Evolutionary conservation across 1,284 basidiomycete species (phyloP), one percentile per base, ranked within the genome.

Genomic region (Ceratobasidium sp.): DNA sequence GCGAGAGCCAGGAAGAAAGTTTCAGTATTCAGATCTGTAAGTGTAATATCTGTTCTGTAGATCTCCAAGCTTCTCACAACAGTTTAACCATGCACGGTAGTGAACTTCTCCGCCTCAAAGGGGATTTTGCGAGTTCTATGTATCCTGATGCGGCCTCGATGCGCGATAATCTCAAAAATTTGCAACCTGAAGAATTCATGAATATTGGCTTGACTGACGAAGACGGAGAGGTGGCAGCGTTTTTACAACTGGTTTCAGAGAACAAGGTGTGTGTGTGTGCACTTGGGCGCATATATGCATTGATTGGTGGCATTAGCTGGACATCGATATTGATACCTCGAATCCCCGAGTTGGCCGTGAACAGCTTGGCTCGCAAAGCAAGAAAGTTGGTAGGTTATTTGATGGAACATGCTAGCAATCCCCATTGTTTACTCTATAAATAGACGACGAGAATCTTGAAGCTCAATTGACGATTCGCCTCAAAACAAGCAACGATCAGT

Each of bases 391-490:
- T 88, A 68, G 72, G 81, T 78, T 17, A 10, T 2, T 1, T 13
- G 25, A 20, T 29, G n/a, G 20, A 47, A 6, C 34, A 6, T 25
- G 1, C n/a, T 7, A 25, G 43, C 8, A 0, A 25, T 34, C 20
- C 4, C 27, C 31, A 17, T 35, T 13, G 31, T 42, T 67, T 10
- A 27, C 15, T 60, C 13, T 38, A 17, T 17, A 53, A 56, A n/a
- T 71, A 93, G 91, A 91, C 74, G 91, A 93, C 74, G 88, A 91
- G 76, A 84, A 92, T 72, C 87, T 92, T 65, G 91, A 93, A 77
- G 88, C 87, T 0, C 76, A 78, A 6, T 80, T 92, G 54, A 78
- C 79, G 69, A 79, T 89, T 60, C 84, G 80, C 40, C 84, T 85
- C 75, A 74, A 75, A 47, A 15, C 17, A 15, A 22, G 79, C 43